Evolutionary conservation across 2,329 filamentous ascomycete species (phyloP), one percentile per base, ranked within the genome.

Genomic region (Arthrobotrys pseudoclavata): DNA sequence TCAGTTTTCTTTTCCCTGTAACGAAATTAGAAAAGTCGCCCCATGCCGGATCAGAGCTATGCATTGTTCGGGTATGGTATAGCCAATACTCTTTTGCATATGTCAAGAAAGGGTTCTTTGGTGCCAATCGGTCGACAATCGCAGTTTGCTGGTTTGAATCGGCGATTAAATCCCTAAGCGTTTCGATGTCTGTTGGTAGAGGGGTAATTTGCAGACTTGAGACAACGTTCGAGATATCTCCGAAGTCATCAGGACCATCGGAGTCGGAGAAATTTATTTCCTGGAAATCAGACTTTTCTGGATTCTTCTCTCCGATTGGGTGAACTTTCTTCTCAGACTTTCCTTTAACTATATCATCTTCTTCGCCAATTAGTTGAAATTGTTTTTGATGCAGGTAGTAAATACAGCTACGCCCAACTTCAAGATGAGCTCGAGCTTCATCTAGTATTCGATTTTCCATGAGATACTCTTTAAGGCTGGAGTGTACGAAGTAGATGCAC

Each of bases 41-140:
- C 62, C 62, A 66, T 20, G 45, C 24, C 10, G 45, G 45, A 24
- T 66, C 62, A 3, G 62, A 37, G n/a, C 53, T 66, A 42, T 66
- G 31, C 62, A 66, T 66, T 10, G 45, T 29, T 22, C 62, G n/a
- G 7, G 42, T 50, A 9, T 66, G 62, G n/a, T 66, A 66, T n/a
- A 66, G 31, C 45, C 47, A 53, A 6, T 66, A 26, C 15, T 47
- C 47, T 15, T 66, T 66, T 15, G 62, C 62, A 6, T 66, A 66
- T 1, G 13, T 10, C 13, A 66, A n/a, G 15, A 66, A 66, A 0
- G 45, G 62, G 15, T 53, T 24, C 1, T 20, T 29, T 2, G 18
- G 2, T 7, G 47, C 24, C 10, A 66, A 13, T 5, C 18, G 26
- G 2, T 20, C n/a, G 20, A 37, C 40, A 2, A 42, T 22, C 3